Evolutionary conservation across 148 eudicot genomes (phyloP), one percentile per base, ranked within the genome.

Genomic region (Rhododendron simsii): DNA sequence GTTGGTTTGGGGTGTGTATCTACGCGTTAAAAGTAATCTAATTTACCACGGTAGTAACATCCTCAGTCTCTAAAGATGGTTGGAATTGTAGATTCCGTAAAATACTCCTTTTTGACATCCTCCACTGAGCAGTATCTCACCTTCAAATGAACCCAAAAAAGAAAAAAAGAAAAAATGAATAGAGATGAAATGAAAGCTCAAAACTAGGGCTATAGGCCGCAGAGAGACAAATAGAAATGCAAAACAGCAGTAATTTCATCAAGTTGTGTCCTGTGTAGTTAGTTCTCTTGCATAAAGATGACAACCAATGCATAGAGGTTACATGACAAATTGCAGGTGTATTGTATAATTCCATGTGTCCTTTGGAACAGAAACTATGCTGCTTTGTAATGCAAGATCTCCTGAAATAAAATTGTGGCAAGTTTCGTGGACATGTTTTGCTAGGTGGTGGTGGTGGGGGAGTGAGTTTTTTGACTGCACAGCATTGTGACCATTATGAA

Each of bases 121-220:
- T 93, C 89, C 86, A 87, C 92, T 1, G 98, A 91, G 91, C 98
- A 96, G 88, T 95, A 96, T 86, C 94, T 92, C 85, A 90, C 99
- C 99, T 96, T 87, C 84, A 89, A 85, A 84, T 12, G 41, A 14
- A 4, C 16, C 18, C 78, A 51, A 33, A 61, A 4, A 11, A 33
- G 0, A 75, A 39, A 33, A 47, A 8, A 75, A 39, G 23, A 47
- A 8, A 16, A 33, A 75, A 4, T 16, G 76, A 53, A 61, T 26
- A 10, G 75, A 15, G 14, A 63, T 71, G 28, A 83, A 45, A 59
- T n/a, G 39, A 21, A 45, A 74, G 69, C 55, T 30, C 7, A 84
- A 23, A 85, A 13, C 74, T 48, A 81, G 63, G 30, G 8, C 37
- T 59, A 78, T 23, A 44, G 65, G 45, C 8, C 28, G 53, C 14